Evolutionary conservation across 495 filamentous ascomycete genomes (phyloP).

Genomic region (Xylaria intraflava): DNA sequence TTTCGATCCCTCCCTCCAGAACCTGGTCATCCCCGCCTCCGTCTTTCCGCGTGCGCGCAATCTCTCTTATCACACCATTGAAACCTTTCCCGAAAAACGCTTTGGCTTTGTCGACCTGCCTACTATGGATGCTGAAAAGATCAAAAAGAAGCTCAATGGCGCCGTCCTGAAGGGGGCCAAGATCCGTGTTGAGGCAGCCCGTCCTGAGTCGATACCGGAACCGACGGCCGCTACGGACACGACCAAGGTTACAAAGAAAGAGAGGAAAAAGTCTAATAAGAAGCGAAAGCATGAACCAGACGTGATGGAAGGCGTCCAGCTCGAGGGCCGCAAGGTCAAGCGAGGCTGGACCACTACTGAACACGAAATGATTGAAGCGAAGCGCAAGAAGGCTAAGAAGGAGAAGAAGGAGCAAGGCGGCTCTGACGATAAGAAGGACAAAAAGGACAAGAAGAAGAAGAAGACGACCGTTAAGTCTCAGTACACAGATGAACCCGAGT

Average conservation of each 20-base stretch:
- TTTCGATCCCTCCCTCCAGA: constrained; percentile 63
- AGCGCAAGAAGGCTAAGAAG: constrained; percentile 34
- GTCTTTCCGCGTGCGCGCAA: constrained; percentile 60
- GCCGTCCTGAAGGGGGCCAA: constrained; percentile 78
- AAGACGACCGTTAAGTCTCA: constrained; percentile 59
- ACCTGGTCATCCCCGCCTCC: constrained; percentile 59
- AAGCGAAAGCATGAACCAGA: constrained; percentile 60
- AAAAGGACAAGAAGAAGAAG: constrained; percentile 50
- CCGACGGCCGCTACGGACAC: constrained; percentile 28
- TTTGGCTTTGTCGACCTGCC: constrained; percentile 90
- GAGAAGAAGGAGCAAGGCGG: constrained; percentile 14
- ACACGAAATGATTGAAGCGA: constrained; percentile 43
- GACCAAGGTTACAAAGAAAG: constrained; percentile 31
- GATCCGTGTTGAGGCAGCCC: constrained; percentile 73
- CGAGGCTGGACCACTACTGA: constrained; percentile 79
- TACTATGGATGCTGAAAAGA: constrained; percentile 69
- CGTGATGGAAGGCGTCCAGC: constrained; percentile 60
- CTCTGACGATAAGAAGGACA: constrained; percentile 30
- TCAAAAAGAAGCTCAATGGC: constrained; percentile 91
- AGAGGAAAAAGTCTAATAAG: constrained; percentile 45
- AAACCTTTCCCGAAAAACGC: constrained; percentile 80
- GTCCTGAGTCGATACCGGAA: constrained; percentile 39
- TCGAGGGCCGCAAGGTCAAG: constrained; percentile 74
- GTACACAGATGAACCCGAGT: constrained; percentile 70
- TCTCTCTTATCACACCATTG: constrained; percentile 74